phyloP scores from a whole-genome alignment of 805 yeast genomes.

The Yamadazyma olivae region DNA sequence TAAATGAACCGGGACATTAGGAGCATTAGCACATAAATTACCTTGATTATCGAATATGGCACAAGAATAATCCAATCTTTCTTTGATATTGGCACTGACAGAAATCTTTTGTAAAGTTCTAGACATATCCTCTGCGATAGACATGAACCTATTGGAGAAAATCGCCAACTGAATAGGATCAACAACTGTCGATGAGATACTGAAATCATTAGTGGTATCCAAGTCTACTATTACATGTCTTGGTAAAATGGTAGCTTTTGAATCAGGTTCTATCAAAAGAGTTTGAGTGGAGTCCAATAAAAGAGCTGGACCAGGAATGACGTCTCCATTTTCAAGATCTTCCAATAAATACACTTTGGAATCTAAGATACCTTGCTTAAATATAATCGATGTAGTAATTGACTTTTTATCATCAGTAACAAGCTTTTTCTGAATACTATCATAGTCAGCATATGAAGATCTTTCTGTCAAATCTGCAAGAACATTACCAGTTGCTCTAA shows the following conservation, averaged over 20 bases:
- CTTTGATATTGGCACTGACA: slow-evolving; percentile 81
- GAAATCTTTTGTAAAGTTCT: slow-evolving; percentile 74
- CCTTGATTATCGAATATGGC: slow-evolving; percentile 77
- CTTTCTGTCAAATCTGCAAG: slow-evolving; percentile 40
- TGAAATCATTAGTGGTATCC: slow-evolving; percentile 13
- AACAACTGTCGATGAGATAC: slow-evolving; percentile 18
- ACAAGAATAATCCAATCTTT: slow-evolving; percentile 80
- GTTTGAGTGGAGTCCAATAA: slow-evolving; percentile 82
- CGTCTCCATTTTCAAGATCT: slow-evolving; percentile 50
- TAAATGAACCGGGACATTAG: slow-evolving; percentile 83
- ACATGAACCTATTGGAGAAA: slow-evolving; percentile 83
- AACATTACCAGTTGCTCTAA: slow-evolving; percentile 65
- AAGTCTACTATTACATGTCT: slow-evolving; percentile 54
- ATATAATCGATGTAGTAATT: slow-evolving; percentile 18
- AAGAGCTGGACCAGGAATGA: slow-evolving; percentile 35
- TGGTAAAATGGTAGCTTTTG: slow-evolving; percentile 53
- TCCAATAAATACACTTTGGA: slow-evolving; percentile 52
- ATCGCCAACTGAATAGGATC: slow-evolving; percentile 76
- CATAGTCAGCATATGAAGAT: slow-evolving; percentile 42
- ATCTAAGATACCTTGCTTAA: slow-evolving; percentile 43
- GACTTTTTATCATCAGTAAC: slow-evolving; percentile 1
- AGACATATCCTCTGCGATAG: slow-evolving; percentile 91
- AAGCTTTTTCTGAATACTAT: slow-evolving; percentile 2
- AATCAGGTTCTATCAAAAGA: slow-evolving; percentile 63
- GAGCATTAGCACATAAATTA: slow-evolving; percentile 81